phyloP scores from a whole-genome alignment of 2,329 filamentous ascomycete species.

The Alternaria sp. region DNA sequence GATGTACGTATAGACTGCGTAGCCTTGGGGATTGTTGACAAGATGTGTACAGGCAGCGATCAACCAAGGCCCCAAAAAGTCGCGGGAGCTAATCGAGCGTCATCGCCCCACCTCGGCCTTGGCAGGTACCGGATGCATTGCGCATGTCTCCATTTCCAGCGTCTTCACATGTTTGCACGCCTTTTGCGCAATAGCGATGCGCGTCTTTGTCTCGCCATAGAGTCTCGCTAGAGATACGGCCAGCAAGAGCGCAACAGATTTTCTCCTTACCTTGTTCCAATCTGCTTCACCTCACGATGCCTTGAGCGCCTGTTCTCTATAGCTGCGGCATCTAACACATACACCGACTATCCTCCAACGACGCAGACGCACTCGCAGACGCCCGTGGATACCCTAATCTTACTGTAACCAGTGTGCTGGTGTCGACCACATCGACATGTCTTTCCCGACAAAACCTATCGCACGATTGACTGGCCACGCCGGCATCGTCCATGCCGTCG shows the following conservation, averaged over 20 bases:
- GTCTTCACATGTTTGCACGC: neutral
- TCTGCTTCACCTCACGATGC: conserved; percentile 21
- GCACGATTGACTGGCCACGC: conserved; percentile 54
- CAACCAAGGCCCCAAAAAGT: conserved; percentile 27
- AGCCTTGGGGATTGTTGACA: neutral
- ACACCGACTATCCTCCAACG: neutral
- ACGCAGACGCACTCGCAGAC: neutral
- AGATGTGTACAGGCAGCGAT: conserved; percentile 5
- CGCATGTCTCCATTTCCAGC: neutral
- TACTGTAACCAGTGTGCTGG: neutral
- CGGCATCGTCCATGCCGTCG: conserved; percentile 59
- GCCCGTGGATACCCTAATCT: neutral
- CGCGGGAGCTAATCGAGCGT: conserved; percentile 26
- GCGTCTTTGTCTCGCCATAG: neutral
- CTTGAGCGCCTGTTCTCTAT: conserved; percentile 20
- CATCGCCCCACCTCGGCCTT: conserved; percentile 19
- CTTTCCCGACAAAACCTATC: conserved; percentile 53
- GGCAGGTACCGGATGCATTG: conserved; percentile 18
- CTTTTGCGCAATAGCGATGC: neutral
- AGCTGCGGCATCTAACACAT: conserved; percentile 11
- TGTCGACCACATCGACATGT: conserved; percentile 35
- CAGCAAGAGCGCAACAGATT: neutral
- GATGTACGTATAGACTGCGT: neutral
- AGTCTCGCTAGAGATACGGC: neutral
- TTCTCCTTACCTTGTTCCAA: neutral